phyloP scores from a whole-genome alignment of 2,329 filamentous ascomycete species.

The Penicillium sp. region DNA sequence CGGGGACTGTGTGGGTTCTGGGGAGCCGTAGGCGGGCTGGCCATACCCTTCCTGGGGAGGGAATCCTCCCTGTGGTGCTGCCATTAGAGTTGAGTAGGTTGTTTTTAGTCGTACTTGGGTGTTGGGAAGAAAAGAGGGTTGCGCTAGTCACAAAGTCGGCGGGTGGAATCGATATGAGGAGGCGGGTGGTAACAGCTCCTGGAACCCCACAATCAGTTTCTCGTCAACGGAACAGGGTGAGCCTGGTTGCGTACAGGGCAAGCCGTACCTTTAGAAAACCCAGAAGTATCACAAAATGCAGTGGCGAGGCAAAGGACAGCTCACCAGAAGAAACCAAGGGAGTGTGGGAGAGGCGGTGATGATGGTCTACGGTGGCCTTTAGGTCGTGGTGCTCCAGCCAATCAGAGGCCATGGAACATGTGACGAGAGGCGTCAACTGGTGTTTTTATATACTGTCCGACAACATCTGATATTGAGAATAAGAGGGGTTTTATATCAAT shows the following conservation, averaged over 20 bases:
- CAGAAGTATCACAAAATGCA: constrained; percentile 1
- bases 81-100: constrained; percentile 39
- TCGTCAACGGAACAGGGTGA: constrained; percentile 4
- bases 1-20: constrained; percentile 37
- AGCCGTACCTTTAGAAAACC: background rate
- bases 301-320: constrained; percentile 1
- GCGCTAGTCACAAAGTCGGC: constrained; percentile 11
- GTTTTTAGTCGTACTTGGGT: background rate
- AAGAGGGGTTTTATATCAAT: background rate
- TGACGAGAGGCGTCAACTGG: constrained; percentile 3
- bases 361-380: constrained; percentile 42
- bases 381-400: constrained; percentile 31
- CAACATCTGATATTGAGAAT: background rate
- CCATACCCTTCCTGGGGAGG: constrained; percentile 51
- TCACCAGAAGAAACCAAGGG: constrained; percentile 9
- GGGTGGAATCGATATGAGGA: constrained; percentile 16
- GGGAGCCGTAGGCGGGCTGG: constrained; percentile 41
- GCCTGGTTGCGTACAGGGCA: background rate
- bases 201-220: constrained; percentile 25
- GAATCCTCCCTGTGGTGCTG: constrained; percentile 52
- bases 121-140: constrained; percentile 1
- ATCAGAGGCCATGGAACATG: constrained; percentile 29
- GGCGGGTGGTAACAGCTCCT: constrained; percentile 24
- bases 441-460: background rate
- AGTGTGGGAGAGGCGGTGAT: constrained; percentile 26